These are phyloP conservation scores for Canavalia ensiformis DNA, from an alignment of 306 rosid genomes.

Conservation along the genomic window DNA sequence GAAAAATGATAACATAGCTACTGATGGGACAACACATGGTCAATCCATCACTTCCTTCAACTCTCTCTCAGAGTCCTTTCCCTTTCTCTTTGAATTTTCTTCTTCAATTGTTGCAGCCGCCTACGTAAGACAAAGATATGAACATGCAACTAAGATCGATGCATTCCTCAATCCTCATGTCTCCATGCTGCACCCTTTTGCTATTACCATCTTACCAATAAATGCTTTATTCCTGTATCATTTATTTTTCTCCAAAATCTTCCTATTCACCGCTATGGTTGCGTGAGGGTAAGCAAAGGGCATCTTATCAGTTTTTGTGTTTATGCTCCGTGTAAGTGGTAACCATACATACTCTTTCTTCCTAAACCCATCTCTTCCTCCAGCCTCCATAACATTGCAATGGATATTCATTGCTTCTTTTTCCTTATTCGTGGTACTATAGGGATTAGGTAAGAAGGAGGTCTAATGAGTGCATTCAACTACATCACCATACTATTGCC, in stretches of 20 bases:
- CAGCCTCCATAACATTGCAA: not conserved
- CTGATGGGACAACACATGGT: conserved; percentile 69
- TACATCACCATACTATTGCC: not conserved
- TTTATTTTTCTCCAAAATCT: conserved; percentile 1
- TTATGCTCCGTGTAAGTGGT: conserved; percentile 1
- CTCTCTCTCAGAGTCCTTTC: conserved; percentile 23
- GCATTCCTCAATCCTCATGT: not conserved
- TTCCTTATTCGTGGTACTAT: not conserved
- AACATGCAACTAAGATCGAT: conserved; percentile 38
- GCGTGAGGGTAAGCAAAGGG: conserved; percentile 32
- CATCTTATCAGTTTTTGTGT: conserved; percentile 48
- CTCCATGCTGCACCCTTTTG: conserved; percentile 3
- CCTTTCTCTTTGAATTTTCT: conserved; percentile 11
- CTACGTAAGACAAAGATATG: conserved; percentile 61
- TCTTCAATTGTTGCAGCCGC: conserved; percentile 36
- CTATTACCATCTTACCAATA: conserved; percentile 44
- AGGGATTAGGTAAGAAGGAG: not conserved
- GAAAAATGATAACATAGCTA: conserved; percentile 12
- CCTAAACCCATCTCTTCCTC: too few species aligned
- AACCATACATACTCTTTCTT: too few species aligned
- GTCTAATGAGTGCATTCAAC: not conserved
- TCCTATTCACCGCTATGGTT: conserved; percentile 23
- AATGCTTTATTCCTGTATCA: not conserved
- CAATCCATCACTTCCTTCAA: conserved; percentile 46
- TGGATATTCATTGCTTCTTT: not conserved